A percentile compares a stretch with the other conserved stretches of the same genome.
Evolutionary conservation across 2,329 filamentous ascomycete species (phyloP).

Genomic region (Cladosporium cucumerinum): DNA sequence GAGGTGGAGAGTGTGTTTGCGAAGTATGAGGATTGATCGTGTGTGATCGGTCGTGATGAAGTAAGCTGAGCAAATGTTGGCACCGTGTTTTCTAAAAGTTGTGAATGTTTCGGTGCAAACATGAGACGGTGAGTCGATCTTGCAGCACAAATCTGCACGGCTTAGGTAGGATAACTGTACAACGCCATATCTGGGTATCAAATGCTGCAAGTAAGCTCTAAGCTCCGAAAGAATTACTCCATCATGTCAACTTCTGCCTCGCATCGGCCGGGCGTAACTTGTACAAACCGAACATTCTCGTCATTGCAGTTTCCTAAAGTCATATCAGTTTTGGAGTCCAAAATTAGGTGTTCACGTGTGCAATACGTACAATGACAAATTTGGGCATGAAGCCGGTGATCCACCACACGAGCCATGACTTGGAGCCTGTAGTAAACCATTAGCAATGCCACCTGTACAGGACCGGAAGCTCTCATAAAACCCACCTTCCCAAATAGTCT

Average conservation of each 20-base stretch:
- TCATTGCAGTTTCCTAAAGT: constrained; percentile 9
- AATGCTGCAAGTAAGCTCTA: not conserved
- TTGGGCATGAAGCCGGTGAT: constrained; percentile 46
- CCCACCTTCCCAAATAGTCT: constrained; percentile 51
- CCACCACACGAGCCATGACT: constrained; percentile 49
- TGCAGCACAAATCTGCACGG: not conserved
- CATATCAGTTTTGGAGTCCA: not conserved
- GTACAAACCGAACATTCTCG: constrained; percentile 11
- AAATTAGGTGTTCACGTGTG: not conserved
- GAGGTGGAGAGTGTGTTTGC: constrained; percentile 21
- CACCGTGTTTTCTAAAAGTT: not conserved
- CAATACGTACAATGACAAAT: constrained; percentile 35
- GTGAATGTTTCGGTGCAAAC: not conserved
- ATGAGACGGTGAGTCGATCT: not conserved
- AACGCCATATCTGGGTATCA: constrained; percentile 2
- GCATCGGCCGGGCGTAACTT: constrained; percentile 3
- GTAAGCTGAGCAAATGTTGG: not conserved
- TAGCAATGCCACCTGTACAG: not conserved
- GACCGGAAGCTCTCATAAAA: not conserved
- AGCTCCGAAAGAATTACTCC: not conserved
- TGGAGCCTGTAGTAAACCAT: constrained; percentile 19
- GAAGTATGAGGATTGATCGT: constrained; percentile 17
- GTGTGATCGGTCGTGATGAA: not conserved
- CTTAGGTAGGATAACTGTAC: not conserved
- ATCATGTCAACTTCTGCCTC: constrained; percentile 6